Evolutionary conservation across 2,329 filamentous ascomycete genomes (phyloP), one percentile per base, ranked within the genome.

Genomic region (Xylaria sp.): DNA sequence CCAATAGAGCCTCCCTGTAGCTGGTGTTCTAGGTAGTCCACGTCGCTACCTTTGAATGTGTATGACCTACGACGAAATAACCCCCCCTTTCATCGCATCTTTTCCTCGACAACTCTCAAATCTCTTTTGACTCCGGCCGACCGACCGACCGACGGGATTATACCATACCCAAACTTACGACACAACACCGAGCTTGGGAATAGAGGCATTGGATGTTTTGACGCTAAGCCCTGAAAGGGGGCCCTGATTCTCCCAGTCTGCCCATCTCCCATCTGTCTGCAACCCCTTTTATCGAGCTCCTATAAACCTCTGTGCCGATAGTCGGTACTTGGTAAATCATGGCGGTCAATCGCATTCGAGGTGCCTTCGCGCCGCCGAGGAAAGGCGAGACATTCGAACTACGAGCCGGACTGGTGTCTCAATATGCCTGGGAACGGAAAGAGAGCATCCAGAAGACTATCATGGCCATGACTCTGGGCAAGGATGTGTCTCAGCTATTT

Each of bases 361-460:
- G 92, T 82, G 96, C 95, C 78, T 97, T 99, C 81, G 91, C 93
- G 80, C 91, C 91, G 80, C 96, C 96, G 76, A 90, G 92, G 78
- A 99, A 99, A 85, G 96, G 96, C 81, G 96, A 99, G 84, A 99
- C 96, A 18, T 98, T 97, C 80, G 96, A 99, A 86, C 85, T 99
- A 82, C 92, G 96, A 81, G 93, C 95, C 72, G 96, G 96, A 47
- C 86, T 99, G 80, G 96, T 97, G 72, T 99, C 96, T 72, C 96
- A 99, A 84, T 99, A 98, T 91, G 96, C 96, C 69, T 98, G 97
- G 84, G 96, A 99, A 88, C 91, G 94, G 78, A 99, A 99, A 83
- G 96, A 99, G 85, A 93, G 96, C 27, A 99, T 99, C 76, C 96
- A 99, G 81, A 98, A 97, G 87, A 99, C 96, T 73, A 99, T 99